Percentiles rank a stretch among this genome's conserved stretches.
These are phyloP conservation scores for Pestalotiopsis fici DNA, from an alignment of 2,329 filamentous ascomycete genomes.

Conservation along the genomic window DNA sequence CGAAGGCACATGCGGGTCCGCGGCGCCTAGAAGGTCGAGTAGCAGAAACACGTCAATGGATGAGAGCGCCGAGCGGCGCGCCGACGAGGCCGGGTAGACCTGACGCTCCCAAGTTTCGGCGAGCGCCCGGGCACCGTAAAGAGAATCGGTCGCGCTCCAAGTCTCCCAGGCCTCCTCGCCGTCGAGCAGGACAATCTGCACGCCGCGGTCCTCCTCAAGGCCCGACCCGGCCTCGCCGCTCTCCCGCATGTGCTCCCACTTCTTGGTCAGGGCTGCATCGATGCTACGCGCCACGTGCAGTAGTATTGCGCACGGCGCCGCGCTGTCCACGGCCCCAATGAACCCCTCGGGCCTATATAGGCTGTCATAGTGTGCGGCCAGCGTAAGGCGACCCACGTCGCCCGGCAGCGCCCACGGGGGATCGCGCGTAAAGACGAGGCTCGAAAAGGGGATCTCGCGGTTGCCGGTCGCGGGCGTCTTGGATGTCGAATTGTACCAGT, in stretches of 20 bases:
- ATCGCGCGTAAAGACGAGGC: constrained; percentile 84
- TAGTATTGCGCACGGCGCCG: constrained; percentile 91
- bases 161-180: constrained; percentile 87
- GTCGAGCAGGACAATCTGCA: constrained; percentile 89
- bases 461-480: constrained; percentile 76
- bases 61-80: constrained; percentile 71
- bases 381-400: constrained; percentile 77
- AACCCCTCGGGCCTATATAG: constrained; percentile 81
- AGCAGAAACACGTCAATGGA: constrained; percentile 88
- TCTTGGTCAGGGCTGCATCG: constrained; percentile 75
- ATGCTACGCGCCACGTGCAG: constrained; percentile 83
- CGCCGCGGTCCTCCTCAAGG: constrained; percentile 75
- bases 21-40: constrained; percentile 81
- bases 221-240: constrained; percentile 52
- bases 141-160: constrained; percentile 80
- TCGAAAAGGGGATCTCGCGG: constrained; percentile 77
- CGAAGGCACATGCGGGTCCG: constrained; percentile 72
- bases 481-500: constrained; percentile 88
- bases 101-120: constrained; percentile 79
- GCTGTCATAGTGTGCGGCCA: constrained; percentile 94
- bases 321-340: constrained; percentile 91
- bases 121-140: constrained; percentile 83
- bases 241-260: constrained; percentile 75
- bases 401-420: constrained; percentile 78
- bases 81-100: constrained; percentile 70